Conservation (phyloP, 192 early-diverging fungal genomes). For the Spizellomyces punctatus region DNA sequence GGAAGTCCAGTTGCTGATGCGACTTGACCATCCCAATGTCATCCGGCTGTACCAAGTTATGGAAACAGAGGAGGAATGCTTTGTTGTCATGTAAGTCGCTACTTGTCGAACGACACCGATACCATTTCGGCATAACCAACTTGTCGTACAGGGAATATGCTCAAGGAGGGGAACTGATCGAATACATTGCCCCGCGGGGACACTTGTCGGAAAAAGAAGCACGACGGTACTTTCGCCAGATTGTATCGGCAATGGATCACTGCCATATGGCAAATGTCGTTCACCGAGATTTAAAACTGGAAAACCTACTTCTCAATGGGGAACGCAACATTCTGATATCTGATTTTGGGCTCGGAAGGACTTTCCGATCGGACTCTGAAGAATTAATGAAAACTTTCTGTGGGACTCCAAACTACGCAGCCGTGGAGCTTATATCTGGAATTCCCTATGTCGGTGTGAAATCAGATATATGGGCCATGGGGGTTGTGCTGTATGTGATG, state of each 20-base stretch:
- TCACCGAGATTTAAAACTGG: conserved; percentile 62
- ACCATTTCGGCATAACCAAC: conserved; percentile 3
- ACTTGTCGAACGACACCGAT: background rate
- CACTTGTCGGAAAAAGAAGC: conserved; percentile 57
- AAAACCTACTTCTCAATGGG: conserved; percentile 57
- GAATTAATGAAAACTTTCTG: conserved; percentile 68
- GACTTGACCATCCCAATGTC: conserved; percentile 65
- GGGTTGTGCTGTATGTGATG: conserved; percentile 66
- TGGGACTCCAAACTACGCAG: conserved; percentile 68
- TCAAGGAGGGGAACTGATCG: conserved; percentile 62
- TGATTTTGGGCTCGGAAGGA: conserved; percentile 64
- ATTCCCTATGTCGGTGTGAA: conserved; percentile 65
- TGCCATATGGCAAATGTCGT: conserved; percentile 65
- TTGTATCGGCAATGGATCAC: conserved; percentile 66
- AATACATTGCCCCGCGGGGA: conserved; percentile 54
- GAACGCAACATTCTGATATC: conserved; percentile 57
- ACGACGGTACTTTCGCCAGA: conserved; percentile 59
- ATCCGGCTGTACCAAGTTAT: conserved; percentile 64
- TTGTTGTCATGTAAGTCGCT: conserved; percentile 61
- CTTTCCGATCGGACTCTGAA: conserved; percentile 44
- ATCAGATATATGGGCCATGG: conserved; percentile 70
- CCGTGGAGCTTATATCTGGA: conserved; percentile 63
- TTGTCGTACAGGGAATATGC: conserved; percentile 59
- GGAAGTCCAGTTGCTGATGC: conserved; percentile 64
- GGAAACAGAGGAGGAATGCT: conserved; percentile 63